phyloP scores from a whole-genome alignment of 306 rosid species.

The Castanea crenata region DNA sequence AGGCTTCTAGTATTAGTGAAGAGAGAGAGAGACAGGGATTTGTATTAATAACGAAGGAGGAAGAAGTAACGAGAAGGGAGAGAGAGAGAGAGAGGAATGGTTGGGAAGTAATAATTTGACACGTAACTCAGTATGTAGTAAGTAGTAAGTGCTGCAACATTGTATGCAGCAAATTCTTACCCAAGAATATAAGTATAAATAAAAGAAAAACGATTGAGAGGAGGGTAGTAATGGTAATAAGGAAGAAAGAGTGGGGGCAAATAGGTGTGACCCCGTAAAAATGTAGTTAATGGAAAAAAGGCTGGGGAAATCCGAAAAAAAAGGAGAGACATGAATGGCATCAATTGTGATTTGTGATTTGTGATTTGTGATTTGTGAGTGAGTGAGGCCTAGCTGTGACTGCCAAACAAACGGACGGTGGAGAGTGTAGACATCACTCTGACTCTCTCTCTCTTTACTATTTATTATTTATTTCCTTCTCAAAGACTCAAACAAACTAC shows the following conservation, averaged over 20 bases:
- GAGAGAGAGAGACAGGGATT: too few species aligned
- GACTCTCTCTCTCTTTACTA: constrained; percentile 8
- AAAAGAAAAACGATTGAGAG: too few species aligned
- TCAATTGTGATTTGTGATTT: constrained; percentile 13
- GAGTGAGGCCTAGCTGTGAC: not conserved
- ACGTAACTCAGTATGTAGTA: too few species aligned
- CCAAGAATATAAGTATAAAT: too few species aligned
- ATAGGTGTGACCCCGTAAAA: not conserved
- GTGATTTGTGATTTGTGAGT: constrained; percentile 6
- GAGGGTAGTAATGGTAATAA: constrained; percentile 12
- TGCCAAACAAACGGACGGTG: constrained; percentile 28
- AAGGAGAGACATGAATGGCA: constrained; percentile 38
- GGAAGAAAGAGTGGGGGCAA: constrained; percentile 2
- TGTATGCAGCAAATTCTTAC: too few species aligned
- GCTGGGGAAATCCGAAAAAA: constrained; percentile 25
- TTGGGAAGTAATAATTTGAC: too few species aligned
- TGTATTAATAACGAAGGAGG: too few species aligned
- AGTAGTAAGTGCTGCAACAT: too few species aligned
- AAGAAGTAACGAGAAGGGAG: too few species aligned
- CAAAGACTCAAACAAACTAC: constrained; percentile 4
- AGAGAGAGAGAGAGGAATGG: too few species aligned
- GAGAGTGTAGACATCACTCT: not conserved
- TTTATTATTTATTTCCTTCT: constrained; percentile 16
- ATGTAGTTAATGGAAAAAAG: not conserved
- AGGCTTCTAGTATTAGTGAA: too few species aligned